Conservation (phyloP, 2,329 filamentous ascomycete species). For the Stagonosporopsis chrysanthemi region DNA sequence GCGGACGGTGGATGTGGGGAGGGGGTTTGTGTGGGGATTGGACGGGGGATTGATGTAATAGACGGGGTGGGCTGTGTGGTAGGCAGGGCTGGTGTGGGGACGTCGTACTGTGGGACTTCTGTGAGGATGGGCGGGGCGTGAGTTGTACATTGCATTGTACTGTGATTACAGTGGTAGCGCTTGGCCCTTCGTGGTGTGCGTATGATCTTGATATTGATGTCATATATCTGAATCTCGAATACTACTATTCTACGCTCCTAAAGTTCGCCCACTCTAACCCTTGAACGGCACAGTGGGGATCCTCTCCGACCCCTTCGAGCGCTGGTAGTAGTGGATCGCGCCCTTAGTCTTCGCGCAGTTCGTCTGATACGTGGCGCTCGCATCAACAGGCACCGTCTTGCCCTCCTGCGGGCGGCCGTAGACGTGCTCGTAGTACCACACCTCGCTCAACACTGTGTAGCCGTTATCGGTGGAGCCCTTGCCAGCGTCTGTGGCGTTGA, state of each 20-base stretch:
- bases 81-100: no score
- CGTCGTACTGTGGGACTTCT: no score
- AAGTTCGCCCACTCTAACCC: neutral
- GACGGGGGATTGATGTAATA: neutral
- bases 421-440: conserved; percentile 72
- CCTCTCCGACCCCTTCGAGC: conserved; percentile 53
- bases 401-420: conserved; percentile 64
- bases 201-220: neutral
- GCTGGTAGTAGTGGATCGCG: conserved; percentile 64
- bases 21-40: conserved; percentile 35
- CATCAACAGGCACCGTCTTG: conserved; percentile 58
- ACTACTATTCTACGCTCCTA: neutral
- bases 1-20: conserved; percentile 31
- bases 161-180: no score
- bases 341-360: conserved; percentile 64
- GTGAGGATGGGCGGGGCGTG: no score
- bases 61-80: neutral
- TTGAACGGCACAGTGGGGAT: conserved; percentile 37
- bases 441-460: conserved; percentile 65
- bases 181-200: no score
- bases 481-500: conserved; percentile 67
- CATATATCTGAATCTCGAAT: neutral
- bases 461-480: conserved; percentile 63
- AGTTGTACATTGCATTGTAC: no score
- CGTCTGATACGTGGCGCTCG: conserved; percentile 55